Evolutionary conservation across 345 rosid genomes (phyloP).

Genomic region (Salix exigua): DNA sequence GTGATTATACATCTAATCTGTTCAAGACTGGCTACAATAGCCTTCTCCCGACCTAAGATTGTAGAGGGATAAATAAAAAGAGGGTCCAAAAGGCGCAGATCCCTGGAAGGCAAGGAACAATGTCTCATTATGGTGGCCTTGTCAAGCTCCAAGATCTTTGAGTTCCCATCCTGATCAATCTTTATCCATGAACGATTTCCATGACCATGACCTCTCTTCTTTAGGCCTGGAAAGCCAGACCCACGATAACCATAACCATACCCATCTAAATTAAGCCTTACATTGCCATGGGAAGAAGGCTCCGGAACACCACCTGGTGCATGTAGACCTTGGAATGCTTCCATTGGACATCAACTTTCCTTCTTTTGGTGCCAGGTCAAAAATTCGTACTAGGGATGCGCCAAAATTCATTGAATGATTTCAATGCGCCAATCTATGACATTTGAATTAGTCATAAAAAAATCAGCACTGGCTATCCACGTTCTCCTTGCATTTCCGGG

Average conservation of each 20-base stretch:
- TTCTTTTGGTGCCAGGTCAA: conserved; percentile 19
- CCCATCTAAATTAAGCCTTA: conserved; percentile 40
- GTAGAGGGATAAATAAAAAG: conserved; percentile 90
- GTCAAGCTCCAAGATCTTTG: conserved; percentile 66
- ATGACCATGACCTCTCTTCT: conserved; percentile 74
- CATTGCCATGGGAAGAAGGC: conserved; percentile 31
- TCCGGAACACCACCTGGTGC: conserved; percentile 29
- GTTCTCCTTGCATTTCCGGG: conserved; percentile 17
- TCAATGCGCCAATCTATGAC: conserved; percentile 3
- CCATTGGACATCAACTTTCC: conserved; percentile 40
- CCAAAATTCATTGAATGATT: conserved; percentile 20
- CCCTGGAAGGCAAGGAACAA: conserved; percentile 89
- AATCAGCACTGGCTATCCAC: conserved; percentile 12
- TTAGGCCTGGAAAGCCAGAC: conserved; percentile 42
- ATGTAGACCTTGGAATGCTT: conserved; percentile 36
- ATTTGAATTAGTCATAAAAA: conserved; percentile 7
- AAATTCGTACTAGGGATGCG: conserved; percentile 13
- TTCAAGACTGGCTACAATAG: conserved; percentile 86
- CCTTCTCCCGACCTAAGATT: conserved; percentile 87
- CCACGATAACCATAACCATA: conserved; percentile 41
- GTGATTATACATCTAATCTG: conserved; percentile 93
- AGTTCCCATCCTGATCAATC: conserved; percentile 69
- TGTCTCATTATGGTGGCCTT: conserved; percentile 85
- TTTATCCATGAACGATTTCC: conserved; percentile 90
- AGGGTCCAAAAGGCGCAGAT: conserved; percentile 90